Conservation (phyloP, 1,284 basidiomycete genomes). For the Phylloboletellus chloephorus region DNA sequence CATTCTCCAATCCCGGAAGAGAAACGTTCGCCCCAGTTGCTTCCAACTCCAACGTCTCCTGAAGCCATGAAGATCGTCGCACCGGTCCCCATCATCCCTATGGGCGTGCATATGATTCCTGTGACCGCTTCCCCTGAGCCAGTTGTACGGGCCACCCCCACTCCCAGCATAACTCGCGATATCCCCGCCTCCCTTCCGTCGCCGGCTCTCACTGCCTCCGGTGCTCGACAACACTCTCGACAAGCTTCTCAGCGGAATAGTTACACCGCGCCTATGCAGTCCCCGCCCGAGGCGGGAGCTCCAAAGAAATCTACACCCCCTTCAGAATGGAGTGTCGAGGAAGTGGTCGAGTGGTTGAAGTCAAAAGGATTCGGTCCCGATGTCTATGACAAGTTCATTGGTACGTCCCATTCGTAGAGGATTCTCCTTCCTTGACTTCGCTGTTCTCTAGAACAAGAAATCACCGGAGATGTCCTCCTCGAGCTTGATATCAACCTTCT, state of each 20-base stretch:
- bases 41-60: constrained; percentile 18
- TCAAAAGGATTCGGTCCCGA: constrained; percentile 81
- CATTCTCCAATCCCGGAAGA: constrained; percentile 18
- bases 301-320: constrained; percentile 38
- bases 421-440: background rate
- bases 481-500: constrained; percentile 91
- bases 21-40: constrained; percentile 18
- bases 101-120: constrained; percentile 16
- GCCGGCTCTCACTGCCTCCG: constrained; percentile 35
- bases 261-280: constrained; percentile 12
- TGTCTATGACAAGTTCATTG: constrained; percentile 81
- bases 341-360: constrained; percentile 88
- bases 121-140: constrained; percentile 16
- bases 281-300: constrained; percentile 13
- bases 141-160: constrained; percentile 13
- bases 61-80: constrained; percentile 17
- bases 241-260: constrained; percentile 35
- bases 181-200: constrained; percentile 34
- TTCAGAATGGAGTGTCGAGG: constrained; percentile 80
- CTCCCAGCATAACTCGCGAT: constrained; percentile 19
- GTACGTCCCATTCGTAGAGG: constrained; percentile 38
- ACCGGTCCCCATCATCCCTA: constrained; percentile 23
- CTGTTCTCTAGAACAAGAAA: constrained; percentile 80
- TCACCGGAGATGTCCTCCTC: constrained; percentile 92
- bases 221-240: constrained; percentile 21